phyloP scores from a whole-genome alignment of 2,329 filamentous ascomycete species.

The Orbilia ellipsospora region DNA sequence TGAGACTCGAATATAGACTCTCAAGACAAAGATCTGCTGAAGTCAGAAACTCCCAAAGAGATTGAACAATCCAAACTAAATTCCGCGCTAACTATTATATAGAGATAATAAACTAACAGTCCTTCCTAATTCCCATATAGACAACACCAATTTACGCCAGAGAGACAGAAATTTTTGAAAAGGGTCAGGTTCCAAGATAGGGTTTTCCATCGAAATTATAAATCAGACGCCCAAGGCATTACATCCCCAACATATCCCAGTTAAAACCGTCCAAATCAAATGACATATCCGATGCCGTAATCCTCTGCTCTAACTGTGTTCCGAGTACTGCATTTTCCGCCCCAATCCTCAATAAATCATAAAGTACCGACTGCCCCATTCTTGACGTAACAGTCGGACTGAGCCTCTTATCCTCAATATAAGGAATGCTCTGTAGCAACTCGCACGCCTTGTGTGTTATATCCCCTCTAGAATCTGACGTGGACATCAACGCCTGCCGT shows the following conservation, averaged over 20 bases:
- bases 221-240: background rate
- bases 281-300: slow-evolving; percentile 9
- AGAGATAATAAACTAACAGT: background rate
- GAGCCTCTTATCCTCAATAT: slow-evolving; percentile 34
- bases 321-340: slow-evolving; percentile 28
- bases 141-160: background rate
- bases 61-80: too few relatives aligned
- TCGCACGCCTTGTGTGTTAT: slow-evolving; percentile 35
- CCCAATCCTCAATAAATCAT: slow-evolving; percentile 30
- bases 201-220: too few relatives aligned
- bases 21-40: too few relatives aligned
- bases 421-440: slow-evolving; percentile 23
- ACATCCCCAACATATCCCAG: slow-evolving; percentile 30
- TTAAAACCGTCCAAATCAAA: slow-evolving; percentile 42
- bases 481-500: slow-evolving; percentile 27
- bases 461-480: slow-evolving; percentile 31
- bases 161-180: background rate
- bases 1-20: too few relatives aligned
- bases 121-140: background rate
- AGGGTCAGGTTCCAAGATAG: background rate
- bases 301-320: slow-evolving; percentile 9
- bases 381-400: slow-evolving; percentile 27
- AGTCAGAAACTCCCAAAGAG: too few relatives aligned
- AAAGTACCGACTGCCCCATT: slow-evolving; percentile 23
- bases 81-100: too few relatives aligned